Evolutionary conservation across 495 filamentous ascomycete species (phyloP).

Genomic region (Xylaria curta): DNA sequence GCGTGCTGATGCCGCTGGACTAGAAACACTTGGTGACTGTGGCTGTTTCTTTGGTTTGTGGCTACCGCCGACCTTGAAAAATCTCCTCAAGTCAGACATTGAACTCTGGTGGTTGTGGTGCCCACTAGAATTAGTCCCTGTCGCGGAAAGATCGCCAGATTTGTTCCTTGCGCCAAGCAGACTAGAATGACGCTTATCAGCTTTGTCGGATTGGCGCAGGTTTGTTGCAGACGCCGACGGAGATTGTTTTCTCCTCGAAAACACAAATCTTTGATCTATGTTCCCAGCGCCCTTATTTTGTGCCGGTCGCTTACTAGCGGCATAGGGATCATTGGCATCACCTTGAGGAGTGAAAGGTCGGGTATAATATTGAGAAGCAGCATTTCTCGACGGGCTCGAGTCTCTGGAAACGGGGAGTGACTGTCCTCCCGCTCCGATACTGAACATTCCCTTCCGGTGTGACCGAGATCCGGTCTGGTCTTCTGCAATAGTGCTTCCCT

Average conservation of each 20-base stretch:
- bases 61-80: constrained; percentile 74
- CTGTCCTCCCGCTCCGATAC: constrained; percentile 70
- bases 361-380: constrained; percentile 63
- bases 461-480: constrained; percentile 40
- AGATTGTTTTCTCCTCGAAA: constrained; percentile 61
- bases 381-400: constrained; percentile 65
- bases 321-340: constrained; percentile 88
- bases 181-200: constrained; percentile 58
- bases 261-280: constrained; percentile 87
- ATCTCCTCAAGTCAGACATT: constrained; percentile 93
- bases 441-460: constrained; percentile 73
- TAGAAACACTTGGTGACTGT: constrained; percentile 63
- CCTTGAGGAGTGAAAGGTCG: constrained; percentile 79
- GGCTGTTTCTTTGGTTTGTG: constrained; percentile 68
- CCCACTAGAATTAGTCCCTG: constrained; percentile 56
- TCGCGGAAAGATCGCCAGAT: constrained; percentile 37
- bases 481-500: constrained; percentile 40
- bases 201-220: constrained; percentile 41
- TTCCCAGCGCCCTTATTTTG: constrained; percentile 69
- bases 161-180: constrained; percentile 43
- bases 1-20: constrained; percentile 64
- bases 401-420: constrained; percentile 71
- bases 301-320: constrained; percentile 77
- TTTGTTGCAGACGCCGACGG: constrained; percentile 54
- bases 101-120: constrained; percentile 73